Evolutionary conservation across 192 early-diverging fungal genomes (phyloP), one percentile per base, ranked within the genome.

Genomic region (Irineochytrium annulatum): DNA sequence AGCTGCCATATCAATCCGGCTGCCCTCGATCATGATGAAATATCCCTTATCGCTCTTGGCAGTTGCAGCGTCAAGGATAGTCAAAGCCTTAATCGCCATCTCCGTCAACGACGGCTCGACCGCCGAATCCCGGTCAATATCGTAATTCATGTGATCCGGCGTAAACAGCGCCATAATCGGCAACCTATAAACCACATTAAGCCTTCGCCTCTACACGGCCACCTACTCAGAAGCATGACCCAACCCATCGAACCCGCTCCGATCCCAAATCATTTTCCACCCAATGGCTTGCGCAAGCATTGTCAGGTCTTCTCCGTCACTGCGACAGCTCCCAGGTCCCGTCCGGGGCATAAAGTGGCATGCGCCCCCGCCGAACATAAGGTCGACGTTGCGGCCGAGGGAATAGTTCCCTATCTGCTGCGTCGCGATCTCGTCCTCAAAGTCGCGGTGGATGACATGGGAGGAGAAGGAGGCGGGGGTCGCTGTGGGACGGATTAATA

Each of bases 1-100:
- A 3, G 89, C 96, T 0, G 91, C 96, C 93, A 97, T 95, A 67
- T 99, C 91, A 59, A 98, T 98, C 43, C 92, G 75, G 57, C 87
- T 90, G 31, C 96, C 92, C 77, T 98, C 96, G 60, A 98, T 87
- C 91, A 99, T 92, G 67, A 99, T 73, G 68, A 97, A 93, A 73
- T 97, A 99, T 2, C 96, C 94, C 35, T 62, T 69, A 0, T 75
- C 61, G 46, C 81, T 77, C 24, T 71, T 67, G 55, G 74, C 63
- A 1, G 83, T 76, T 1, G 71, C 26, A 0, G 73, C 30, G 20
- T 73, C 70, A n/a, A 99, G 77, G 5, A 95, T 72, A 3, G 73
- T 65, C 19, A 99, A 60, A n/a, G 93, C 93, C 68, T 87, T 90
- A 16, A 69, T 46, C 3, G 92, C 70, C 94, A 97, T 97, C 57